Evolutionary conservation across 441 rosid species (phyloP).

Genomic region (Pelargonium fulgidum): DNA sequence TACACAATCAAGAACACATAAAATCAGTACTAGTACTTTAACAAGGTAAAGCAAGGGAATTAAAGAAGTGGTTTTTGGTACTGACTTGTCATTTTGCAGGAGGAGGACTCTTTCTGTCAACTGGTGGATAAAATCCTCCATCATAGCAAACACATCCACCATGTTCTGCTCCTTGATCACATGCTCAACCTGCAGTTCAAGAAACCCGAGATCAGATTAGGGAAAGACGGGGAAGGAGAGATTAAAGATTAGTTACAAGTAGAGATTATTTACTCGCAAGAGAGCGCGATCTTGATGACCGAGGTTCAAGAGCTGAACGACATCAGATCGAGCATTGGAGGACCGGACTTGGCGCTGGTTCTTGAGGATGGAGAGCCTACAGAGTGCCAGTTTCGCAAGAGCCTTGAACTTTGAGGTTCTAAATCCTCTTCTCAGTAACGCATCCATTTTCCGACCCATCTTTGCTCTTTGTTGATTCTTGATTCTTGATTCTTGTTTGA

Average conservation of each 20-base stretch:
- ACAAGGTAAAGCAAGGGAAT: background rate
- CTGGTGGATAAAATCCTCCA: slow-evolving; percentile 60
- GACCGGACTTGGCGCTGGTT: slow-evolving; percentile 56
- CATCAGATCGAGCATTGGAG: slow-evolving; percentile 64
- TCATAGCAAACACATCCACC: slow-evolving; percentile 58
- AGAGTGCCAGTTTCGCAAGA: slow-evolving; percentile 46
- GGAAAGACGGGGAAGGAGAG: too few relatives aligned
- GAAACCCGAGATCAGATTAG: background rate
- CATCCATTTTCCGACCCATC: slow-evolving; percentile 83
- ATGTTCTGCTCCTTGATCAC: slow-evolving; percentile 65
- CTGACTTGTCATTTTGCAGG: slow-evolving; percentile 52
- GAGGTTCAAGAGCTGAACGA: slow-evolving; percentile 65
- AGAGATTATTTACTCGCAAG: slow-evolving; percentile 49
- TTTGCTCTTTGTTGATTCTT: background rate
- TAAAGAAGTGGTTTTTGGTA: background rate
- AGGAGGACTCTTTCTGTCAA: slow-evolving; percentile 58
- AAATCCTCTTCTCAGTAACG: slow-evolving; percentile 58
- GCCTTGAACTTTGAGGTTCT: slow-evolving; percentile 55
- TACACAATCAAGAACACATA: slow-evolving; percentile 12
- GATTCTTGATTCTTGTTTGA: background rate
- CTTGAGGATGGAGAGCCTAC: slow-evolving; percentile 68
- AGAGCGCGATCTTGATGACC: slow-evolving; percentile 71
- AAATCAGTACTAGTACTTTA: background rate
- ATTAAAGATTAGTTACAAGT: too few relatives aligned
- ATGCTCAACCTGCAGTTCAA: slow-evolving; percentile 47